phyloP scores from a whole-genome alignment of 768 basidiomycete species.

The Mycena polygramma region DNA sequence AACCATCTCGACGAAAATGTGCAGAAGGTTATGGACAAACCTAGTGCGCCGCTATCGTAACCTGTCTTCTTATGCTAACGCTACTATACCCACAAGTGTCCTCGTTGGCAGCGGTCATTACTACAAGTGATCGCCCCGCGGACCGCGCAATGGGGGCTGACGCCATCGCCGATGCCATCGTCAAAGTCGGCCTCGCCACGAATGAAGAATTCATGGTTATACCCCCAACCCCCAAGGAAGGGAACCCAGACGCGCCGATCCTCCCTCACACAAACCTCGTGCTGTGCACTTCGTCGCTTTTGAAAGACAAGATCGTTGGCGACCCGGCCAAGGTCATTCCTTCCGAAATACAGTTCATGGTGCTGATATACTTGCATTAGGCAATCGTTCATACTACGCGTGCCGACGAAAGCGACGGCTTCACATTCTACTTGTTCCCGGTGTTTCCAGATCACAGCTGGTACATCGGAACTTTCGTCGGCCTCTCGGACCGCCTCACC shows the following conservation, averaged over 20 bases:
- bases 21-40: conserved; percentile 12
- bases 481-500: too few relatives aligned
- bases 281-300: background rate
- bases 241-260: background rate
- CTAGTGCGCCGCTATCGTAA: background rate
- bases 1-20: conserved; percentile 13
- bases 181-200: background rate
- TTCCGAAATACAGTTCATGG: background rate
- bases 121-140: conserved; percentile 6
- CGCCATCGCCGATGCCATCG: conserved; percentile 10
- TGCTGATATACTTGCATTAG: background rate
- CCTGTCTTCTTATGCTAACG: background rate
- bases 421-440: too few relatives aligned
- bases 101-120: conserved; percentile 3
- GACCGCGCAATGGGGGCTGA: conserved; percentile 14
- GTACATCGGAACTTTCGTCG: too few relatives aligned
- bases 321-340: conserved; percentile 8
- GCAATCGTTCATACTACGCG: conserved; percentile 13
- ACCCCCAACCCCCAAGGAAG: background rate
- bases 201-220: conserved; percentile 8
- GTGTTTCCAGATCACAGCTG: too few relatives aligned
- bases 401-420: too few relatives aligned
- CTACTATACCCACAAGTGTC: conserved; percentile 6
- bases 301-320: conserved; percentile 5
- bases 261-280: conserved; percentile 5